Evolutionary conservation across 1,284 basidiomycete species (phyloP), one percentile per base, ranked within the genome.

Genomic region (Sanghuangporus weigelae): DNA sequence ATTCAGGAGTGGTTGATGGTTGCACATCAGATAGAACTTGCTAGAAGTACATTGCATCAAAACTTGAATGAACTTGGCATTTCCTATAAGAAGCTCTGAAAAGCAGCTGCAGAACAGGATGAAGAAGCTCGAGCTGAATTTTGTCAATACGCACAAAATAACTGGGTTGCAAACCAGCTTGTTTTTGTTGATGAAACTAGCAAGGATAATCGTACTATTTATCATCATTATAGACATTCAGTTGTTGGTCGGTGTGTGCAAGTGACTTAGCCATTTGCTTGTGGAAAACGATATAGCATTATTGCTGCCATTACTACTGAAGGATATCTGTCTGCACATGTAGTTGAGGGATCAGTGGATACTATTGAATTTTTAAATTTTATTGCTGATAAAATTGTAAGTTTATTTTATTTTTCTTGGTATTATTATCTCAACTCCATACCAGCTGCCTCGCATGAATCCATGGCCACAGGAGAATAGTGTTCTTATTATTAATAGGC

Each of bases 181-280:
- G 72, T 77, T 11, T 77, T 77, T 64, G 73, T 73, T 14, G 75
- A 77, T 66, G 73, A 77, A 62, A 71, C 50, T 4, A 51, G 50
- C 50, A 51, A 51, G 31, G 50, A 51, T 21, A 35, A 51, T 23
- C 50, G n/a, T 8, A 51, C 50, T 2, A 51, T 51, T 51, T 51
- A 51, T 35, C 7, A 21, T 26, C 50, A 51, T 35, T 51, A 51
- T 21, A 21, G 50, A 12, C n/a, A 21, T 21, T 51, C 50, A 26
- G 50, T 51, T 51, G 3, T 51, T 51, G n/a, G 50, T 23, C 21
- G 21, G 3, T 21, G 31, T 51, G 69, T 61, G 58, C 70, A 8
- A 69, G 68, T 59, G 71, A 76, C 54, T 66, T 69, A 7, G 58
- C 66, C 10, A 74, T 72, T 19, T 60, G 68, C 7, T 65, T 67